These are phyloP conservation scores for Cantharellus anzutake DNA, from an alignment of 768 basidiomycete genomes.

Conservation along the genomic window DNA sequence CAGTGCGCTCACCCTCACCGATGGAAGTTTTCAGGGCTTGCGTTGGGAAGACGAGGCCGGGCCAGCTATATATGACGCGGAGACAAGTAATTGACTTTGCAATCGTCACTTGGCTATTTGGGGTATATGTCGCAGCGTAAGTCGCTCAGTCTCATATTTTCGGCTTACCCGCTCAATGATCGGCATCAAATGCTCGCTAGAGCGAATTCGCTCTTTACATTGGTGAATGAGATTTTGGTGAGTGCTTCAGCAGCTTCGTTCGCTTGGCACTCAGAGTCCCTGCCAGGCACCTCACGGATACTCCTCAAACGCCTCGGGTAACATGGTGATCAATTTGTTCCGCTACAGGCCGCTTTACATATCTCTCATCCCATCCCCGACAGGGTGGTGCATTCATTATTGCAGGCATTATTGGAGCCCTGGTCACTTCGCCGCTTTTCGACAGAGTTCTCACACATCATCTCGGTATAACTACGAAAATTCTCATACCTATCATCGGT, in stretches of 20 bases:
- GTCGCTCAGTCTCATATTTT: constrained; percentile 12
- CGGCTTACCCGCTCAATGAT: not conserved
- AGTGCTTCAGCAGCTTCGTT: constrained; percentile 9
- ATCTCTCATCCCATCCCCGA: not conserved
- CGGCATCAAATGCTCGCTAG: constrained; percentile 17
- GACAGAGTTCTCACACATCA: constrained; percentile 68
- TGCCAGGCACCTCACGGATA: constrained; percentile 54
- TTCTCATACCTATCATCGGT: constrained; percentile 41
- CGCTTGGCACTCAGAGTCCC: not conserved
- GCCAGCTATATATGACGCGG: constrained; percentile 29
- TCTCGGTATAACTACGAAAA: constrained; percentile 38
- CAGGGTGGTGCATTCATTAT: constrained; percentile 11
- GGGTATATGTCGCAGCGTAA: constrained; percentile 42
- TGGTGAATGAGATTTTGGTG: constrained; percentile 53
- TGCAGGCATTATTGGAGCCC: constrained; percentile 47
- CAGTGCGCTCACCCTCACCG: constrained; percentile 10
- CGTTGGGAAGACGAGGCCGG: constrained; percentile 21
- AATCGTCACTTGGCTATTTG: constrained; percentile 41
- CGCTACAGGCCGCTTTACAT: constrained; percentile 4
- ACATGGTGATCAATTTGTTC: constrained; percentile 33
- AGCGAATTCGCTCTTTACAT: constrained; percentile 40
- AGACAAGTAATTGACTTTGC: constrained; percentile 55
- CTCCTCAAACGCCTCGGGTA: constrained; percentile 39
- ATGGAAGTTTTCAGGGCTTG: constrained; percentile 8
- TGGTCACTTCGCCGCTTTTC: constrained; percentile 52